Percentiles rank a stretch among this genome's conserved stretches.
Evolutionary conservation across 1,284 basidiomycete genomes (phyloP).

Genomic region (Pseudozyma pruni): DNA sequence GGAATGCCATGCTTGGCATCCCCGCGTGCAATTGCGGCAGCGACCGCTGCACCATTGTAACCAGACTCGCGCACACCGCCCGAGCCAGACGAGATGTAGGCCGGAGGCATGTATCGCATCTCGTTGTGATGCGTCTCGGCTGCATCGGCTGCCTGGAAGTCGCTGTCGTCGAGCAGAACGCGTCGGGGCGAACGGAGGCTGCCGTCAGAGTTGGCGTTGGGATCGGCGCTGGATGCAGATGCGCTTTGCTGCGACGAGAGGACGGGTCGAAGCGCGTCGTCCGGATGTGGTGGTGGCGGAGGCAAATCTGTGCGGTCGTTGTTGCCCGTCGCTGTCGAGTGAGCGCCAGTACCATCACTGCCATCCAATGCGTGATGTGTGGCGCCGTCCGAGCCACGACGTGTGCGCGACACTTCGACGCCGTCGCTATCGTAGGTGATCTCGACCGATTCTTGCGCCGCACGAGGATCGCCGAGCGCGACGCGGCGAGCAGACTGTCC

Average conservation of each 20-base stretch:
- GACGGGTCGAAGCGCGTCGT: constrained; percentile 1
- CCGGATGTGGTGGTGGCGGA: constrained; percentile 47
- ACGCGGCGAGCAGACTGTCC: constrained; percentile 18
- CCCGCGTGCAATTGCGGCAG: constrained; percentile 28
- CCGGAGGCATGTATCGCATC: constrained; percentile 50
- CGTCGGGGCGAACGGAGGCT: constrained; percentile 15
- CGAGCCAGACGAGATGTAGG: constrained; percentile 52
- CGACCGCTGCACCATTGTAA: constrained; percentile 16
- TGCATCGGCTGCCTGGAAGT: constrained; percentile 51
- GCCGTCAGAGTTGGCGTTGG: constrained; percentile 4
- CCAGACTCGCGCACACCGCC: constrained; percentile 1
- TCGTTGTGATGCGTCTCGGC: constrained; percentile 38
- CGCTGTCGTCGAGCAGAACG: constrained; percentile 35
- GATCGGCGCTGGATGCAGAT: constrained; percentile 11
- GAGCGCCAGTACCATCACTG: neutral
- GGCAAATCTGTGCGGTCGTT: constrained; percentile 13
- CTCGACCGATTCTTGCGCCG: constrained; percentile 25
- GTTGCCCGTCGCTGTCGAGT: neutral
- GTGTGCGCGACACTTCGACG: neutral
- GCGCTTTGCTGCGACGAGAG: constrained; percentile 1
- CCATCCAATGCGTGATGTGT: neutral
- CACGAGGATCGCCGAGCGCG: constrained; percentile 21
- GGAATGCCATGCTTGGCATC: constrained; percentile 48
- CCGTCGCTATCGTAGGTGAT: constrained; percentile 32
- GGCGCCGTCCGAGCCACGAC: constrained; percentile 1